phyloP scores from a whole-genome alignment of 1,284 basidiomycete genomes.

The Lentinula novae-zelandiae region DNA sequence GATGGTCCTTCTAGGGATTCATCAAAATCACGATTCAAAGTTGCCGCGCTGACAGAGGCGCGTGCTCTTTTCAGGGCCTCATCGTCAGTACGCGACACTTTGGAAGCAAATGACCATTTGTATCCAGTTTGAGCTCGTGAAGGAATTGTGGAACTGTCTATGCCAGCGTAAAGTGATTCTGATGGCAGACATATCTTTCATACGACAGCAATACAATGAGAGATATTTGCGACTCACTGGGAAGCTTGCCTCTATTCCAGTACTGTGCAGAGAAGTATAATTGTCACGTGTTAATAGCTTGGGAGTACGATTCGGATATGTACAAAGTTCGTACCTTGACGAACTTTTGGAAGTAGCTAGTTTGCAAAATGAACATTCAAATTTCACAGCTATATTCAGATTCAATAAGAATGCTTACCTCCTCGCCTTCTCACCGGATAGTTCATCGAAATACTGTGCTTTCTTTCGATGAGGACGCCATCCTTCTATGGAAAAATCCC shows the following conservation, averaged over 20 bases:
- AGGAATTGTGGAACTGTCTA: conserved; percentile 43
- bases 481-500: background rate
- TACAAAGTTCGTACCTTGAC: conserved; percentile 52
- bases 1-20: background rate
- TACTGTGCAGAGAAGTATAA: conserved; percentile 34
- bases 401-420: conserved; percentile 43
- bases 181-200: background rate
- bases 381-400: conserved; percentile 17
- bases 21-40: conserved; percentile 33
- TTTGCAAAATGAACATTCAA: conserved; percentile 23
- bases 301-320: background rate
- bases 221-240: conserved; percentile 37
- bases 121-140: conserved; percentile 61
- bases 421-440: conserved; percentile 69
- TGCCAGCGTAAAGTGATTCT: conserved; percentile 61
- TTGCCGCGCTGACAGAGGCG: conserved; percentile 57
- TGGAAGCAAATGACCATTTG: conserved; percentile 54
- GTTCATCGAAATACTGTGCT: conserved; percentile 69
- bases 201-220: conserved; percentile 1
- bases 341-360: conserved; percentile 80
- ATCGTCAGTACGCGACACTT: conserved; percentile 51
- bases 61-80: conserved; percentile 56
- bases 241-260: conserved; percentile 73
- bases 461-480: conserved; percentile 1
- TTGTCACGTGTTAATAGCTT: background rate